Evolutionary conservation across 345 rosid genomes (phyloP), one percentile per base, ranked within the genome.

Genomic region (Chamaenerion angustifolium): DNA sequence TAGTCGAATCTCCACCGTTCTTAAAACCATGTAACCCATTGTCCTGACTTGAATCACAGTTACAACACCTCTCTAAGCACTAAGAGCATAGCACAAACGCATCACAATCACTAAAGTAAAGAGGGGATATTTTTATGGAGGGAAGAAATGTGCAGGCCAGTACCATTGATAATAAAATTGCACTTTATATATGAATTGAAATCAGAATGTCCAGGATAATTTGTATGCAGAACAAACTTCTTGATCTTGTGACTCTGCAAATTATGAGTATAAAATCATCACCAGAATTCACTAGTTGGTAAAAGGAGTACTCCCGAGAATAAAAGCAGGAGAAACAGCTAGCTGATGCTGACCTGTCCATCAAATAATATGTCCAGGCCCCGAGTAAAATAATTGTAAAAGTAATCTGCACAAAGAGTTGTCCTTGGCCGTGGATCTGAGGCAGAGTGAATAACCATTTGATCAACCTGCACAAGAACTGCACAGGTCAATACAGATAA

Each of bases 121-220:
- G n/a, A n/a, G n/a, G n/a, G n/a, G n/a, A n/a, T n/a, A n/a, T n/a
- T n/a, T n/a, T n/a, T n/a, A n/a, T n/a, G n/a, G n/a, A n/a, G n/a
- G n/a, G n/a, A n/a, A n/a, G n/a, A n/a, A n/a, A n/a, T n/a, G n/a
- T n/a, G n/a, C n/a, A n/a, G 25, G 25, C 4, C 25, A 43, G 42
- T 70, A 76, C 89, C 85, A 67, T 65, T 61, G 63, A 86, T 73
- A 44, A 78, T 70, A 52, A 87, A 87, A 68, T 92, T 92, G 85
- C 95, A 82, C 71, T 92, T 92, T 42, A 92, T 80, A 66, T 87
- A 92, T 46, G 90, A 82, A 76, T 87, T 92, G 68, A 92, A 92
- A 76, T 92, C 98, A 19, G 95, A 78, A 75, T 92, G 98, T 46
- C 98, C 98, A 51, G 95, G 96, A 71, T 92, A 87, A 71, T 92